Base-by-base conservation (phyloP, 1,284 basidiomycete genomes). In the Naganishia sp. region DNA sequence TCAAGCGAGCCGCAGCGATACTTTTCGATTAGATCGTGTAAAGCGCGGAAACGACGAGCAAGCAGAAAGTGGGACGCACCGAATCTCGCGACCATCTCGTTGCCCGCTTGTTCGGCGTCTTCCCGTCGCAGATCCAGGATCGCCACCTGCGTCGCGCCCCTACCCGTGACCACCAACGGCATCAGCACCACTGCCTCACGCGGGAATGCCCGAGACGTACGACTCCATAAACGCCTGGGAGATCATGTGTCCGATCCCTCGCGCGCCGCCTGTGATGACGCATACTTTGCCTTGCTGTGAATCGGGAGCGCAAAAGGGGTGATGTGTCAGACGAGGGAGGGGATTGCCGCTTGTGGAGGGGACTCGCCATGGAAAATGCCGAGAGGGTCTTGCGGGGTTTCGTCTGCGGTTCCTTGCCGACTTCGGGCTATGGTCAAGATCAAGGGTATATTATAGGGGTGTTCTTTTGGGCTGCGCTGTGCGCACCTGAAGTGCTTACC, bases 221-320 rank as follows among this genome's bases (percentile, higher is more conserved):
- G 90, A 90, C 80, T 90, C 87, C 71, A 94, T 76, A 78, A 97
- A 92, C 9, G 92, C 92, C 63, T 88, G 86, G 73, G 90, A 92
- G 78, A 96, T 92, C 78, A 92, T 87, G 73, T 90, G 85, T 17
- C 93, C 93, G 43, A 96, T 81, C 15, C 94, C 94, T 73, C 90
- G 85, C 18, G 92, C 94, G 62, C 89, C 95, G 62, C 94, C 94
- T n/a, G 94, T 98, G 64, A 98, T 87, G 71, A 95, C 82, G 80
- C 90, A 93, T 55, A 94, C 92, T 88, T 96, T 79, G 64, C 73
- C 73, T 39, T 74, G 25, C 68, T 69, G 17, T 17, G 43, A 18
- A 35, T 51, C 43, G 32, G n/a, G 23, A 17, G 15, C 31, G 56
- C 10, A 21, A 31, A 32, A 21, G 49, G 17, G 9, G 49, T 21